Conservation (phyloP, 805 yeast genomes). For the Hanseniaspora occidentalis region DNA sequence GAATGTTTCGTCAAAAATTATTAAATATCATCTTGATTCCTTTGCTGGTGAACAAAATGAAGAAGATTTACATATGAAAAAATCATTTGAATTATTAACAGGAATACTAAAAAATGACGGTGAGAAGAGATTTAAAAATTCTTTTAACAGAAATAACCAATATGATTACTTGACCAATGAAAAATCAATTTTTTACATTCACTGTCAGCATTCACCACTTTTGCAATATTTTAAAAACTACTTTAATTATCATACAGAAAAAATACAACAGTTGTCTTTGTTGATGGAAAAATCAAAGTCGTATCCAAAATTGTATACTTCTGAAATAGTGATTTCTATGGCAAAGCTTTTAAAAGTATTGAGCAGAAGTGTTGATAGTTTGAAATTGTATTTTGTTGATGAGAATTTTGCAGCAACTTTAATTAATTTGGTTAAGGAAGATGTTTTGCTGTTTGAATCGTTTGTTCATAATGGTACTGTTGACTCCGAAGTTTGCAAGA, state of each 20-base stretch:
- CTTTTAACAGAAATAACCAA: background rate
- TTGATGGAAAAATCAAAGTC: background rate
- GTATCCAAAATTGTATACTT: conserved; percentile 11
- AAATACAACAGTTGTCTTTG: background rate
- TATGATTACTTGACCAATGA: background rate
- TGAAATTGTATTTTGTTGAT: conserved; percentile 18
- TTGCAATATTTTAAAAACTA: background rate
- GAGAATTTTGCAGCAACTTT: conserved; percentile 17
- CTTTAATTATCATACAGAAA: background rate
- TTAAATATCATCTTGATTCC: too few relatives aligned
- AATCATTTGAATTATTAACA: background rate
- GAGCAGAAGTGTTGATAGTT: conserved; percentile 22
- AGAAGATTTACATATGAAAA: too few relatives aligned
- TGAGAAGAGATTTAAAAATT: background rate
- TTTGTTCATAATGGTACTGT: conserved; percentile 12
- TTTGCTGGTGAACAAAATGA: too few relatives aligned
- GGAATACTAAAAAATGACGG: background rate
- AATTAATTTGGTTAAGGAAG: conserved; percentile 10
- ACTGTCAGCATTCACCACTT: background rate
- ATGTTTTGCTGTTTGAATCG: conserved; percentile 10
- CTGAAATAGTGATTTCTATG: conserved; percentile 17
- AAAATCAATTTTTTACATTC: background rate
- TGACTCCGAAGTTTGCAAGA: conserved; percentile 9
- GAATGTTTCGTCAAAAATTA: background rate
- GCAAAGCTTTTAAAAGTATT: conserved; percentile 20